Conservation (phyloP, 331 rosid species). For the Stylosanthes scabra region DNA sequence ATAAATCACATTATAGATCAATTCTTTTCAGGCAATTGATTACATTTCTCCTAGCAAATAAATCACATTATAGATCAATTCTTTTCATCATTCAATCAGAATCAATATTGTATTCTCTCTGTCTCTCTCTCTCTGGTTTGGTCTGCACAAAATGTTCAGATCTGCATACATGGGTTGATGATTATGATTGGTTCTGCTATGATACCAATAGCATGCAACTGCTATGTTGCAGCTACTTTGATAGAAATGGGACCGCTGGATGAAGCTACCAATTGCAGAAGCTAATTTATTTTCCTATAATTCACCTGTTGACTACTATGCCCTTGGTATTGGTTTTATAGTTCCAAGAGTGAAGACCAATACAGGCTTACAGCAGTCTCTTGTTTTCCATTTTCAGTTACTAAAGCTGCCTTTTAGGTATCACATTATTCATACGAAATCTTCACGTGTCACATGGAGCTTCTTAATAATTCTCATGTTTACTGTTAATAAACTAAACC, state of each 20-base stretch:
- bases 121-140: not conserved
- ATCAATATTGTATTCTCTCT: too few species aligned
- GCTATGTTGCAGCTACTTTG: conserved; percentile 13
- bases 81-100: too few species aligned
- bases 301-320: not conserved
- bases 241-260: conserved; percentile 2
- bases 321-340: not conserved
- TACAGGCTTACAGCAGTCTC: not conserved
- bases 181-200: not conserved
- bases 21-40: too few species aligned
- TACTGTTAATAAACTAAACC: not conserved
- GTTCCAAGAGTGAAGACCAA: not conserved
- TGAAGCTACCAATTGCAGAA: conserved; percentile 6
- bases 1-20: too few species aligned
- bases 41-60: too few species aligned
- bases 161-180: not conserved
- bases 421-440: not conserved
- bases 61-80: too few species aligned
- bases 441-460: conserved; percentile 27
- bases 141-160: not conserved
- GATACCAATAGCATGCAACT: too few species aligned
- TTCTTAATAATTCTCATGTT: conserved; percentile 16
- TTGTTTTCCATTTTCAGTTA: not conserved
- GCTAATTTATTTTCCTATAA: conserved; percentile 4
- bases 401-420: not conserved